These are phyloP conservation scores for Collybia sp. DNA, from an alignment of 768 basidiomycete genomes.

Conservation along the genomic window DNA sequence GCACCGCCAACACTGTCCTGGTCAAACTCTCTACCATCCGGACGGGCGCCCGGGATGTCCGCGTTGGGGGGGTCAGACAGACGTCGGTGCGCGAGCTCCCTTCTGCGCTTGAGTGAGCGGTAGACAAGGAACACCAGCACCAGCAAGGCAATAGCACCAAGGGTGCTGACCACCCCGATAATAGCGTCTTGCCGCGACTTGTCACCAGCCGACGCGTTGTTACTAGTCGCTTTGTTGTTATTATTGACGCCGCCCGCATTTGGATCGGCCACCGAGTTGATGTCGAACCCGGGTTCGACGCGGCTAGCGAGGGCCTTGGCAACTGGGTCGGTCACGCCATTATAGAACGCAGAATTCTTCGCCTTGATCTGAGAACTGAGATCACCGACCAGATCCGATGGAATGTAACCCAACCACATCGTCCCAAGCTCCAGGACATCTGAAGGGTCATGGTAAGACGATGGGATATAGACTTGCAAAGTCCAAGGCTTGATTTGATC, in stretches of 20 bases:
- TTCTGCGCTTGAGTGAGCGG: slow-evolving; percentile 61
- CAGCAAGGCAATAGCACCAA: slow-evolving; percentile 74
- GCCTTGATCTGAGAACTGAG: slow-evolving; percentile 66
- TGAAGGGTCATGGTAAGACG: slow-evolving; percentile 38
- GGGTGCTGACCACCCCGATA: slow-evolving; percentile 83
- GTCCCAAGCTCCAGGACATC: slow-evolving; percentile 59
- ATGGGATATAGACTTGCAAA: slow-evolving; percentile 67
- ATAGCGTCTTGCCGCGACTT: slow-evolving; percentile 76
- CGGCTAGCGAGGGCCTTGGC: slow-evolving; percentile 55
- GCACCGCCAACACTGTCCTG: slow-evolving; percentile 70
- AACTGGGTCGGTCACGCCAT: slow-evolving; percentile 35
- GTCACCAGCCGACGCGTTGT: slow-evolving; percentile 23
- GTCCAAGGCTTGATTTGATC: slow-evolving; percentile 41
- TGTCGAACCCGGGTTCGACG: slow-evolving; percentile 64
- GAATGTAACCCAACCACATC: slow-evolving; percentile 70
- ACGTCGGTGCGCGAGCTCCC: slow-evolving; percentile 66
- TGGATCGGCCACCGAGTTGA: slow-evolving; percentile 44
- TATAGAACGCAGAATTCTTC: slow-evolving; percentile 62
- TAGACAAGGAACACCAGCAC: slow-evolving; percentile 71
- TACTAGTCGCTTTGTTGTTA: slow-evolving; percentile 15
- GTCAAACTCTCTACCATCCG: slow-evolving; percentile 72
- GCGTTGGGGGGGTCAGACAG: slow-evolving; percentile 52
- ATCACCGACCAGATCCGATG: slow-evolving; percentile 41
- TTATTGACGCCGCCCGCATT: slow-evolving; percentile 12
- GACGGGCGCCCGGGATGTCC: slow-evolving; percentile 38